A percentile compares a stretch with the other conserved stretches of the same genome.
Conservation (phyloP, 1,284 basidiomycete genomes). For the Ustanciosporium gigantosporum region DNA sequence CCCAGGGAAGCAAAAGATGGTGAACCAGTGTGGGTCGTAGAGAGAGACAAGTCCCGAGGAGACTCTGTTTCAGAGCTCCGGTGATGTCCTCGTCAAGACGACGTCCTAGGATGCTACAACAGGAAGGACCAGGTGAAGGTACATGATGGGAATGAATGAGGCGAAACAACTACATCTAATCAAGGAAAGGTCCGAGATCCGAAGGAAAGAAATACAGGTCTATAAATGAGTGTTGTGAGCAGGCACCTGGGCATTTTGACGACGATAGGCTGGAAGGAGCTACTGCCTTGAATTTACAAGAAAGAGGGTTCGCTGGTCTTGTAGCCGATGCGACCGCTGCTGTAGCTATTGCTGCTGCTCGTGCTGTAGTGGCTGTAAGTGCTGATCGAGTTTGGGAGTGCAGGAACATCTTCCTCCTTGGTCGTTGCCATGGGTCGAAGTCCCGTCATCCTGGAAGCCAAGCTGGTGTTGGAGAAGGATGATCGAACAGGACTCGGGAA, state of each 20-base stretch:
- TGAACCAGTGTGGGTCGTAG: constrained; percentile 13
- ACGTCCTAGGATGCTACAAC: no score
- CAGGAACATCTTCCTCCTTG: constrained; percentile 4
- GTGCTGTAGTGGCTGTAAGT: constrained; percentile 7
- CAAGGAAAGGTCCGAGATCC: no score
- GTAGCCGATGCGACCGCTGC: constrained; percentile 15
- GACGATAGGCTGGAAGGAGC: no score
- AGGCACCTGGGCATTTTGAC: no score
- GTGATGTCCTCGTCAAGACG: constrained; percentile 2
- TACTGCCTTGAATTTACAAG: no score
- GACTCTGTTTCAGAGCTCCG: neutral
- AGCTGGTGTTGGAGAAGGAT: constrained; percentile 4
- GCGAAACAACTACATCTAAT: no score
- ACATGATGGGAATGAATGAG: no score
- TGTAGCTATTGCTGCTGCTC: constrained; percentile 14
- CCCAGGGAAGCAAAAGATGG: no score
- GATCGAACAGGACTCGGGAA: constrained; percentile 26
- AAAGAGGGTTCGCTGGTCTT: no score
- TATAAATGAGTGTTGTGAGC: no score
- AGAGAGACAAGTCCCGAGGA: constrained; percentile 1
- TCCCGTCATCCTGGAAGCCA: constrained; percentile 19
- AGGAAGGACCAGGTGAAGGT: no score
- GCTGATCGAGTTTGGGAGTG: constrained; percentile 8
- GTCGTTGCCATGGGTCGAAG: constrained; percentile 8
- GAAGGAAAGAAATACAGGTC: no score